Percentiles rank a stretch among this genome's conserved stretches.
These are phyloP conservation scores for Boletus eberwhitei DNA, from an alignment of 768 basidiomycete genomes.

Conservation along the genomic window DNA sequence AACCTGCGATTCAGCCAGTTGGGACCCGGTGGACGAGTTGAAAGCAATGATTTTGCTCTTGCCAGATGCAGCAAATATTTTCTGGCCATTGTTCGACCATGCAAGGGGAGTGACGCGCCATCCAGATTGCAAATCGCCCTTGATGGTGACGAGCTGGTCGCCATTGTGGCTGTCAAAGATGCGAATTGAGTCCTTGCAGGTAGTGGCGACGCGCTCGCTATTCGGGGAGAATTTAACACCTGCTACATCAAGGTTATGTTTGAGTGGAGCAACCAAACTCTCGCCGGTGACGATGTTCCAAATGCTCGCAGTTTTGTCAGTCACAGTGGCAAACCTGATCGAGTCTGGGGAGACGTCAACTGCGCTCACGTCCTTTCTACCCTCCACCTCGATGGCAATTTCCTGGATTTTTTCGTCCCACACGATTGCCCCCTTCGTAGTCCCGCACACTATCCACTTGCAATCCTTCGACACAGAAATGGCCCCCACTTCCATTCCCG, in stretches of 20 bases:
- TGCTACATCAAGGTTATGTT: background rate
- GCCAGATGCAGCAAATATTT: background rate
- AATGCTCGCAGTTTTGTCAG: background rate
- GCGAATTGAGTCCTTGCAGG: background rate
- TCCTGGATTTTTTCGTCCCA: background rate
- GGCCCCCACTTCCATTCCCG: background rate
- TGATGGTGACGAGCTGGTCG: background rate
- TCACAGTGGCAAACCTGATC: background rate
- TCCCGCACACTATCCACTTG: background rate
- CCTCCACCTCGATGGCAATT: background rate
- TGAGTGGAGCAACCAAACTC: background rate
- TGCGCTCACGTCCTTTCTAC: background rate
- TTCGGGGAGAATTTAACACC: background rate
- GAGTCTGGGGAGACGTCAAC: background rate
- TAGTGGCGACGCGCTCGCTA: background rate
- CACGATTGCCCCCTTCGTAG: background rate
- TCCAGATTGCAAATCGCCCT: too few relatives aligned
- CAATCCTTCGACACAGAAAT: background rate
- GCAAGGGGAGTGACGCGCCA: background rate
- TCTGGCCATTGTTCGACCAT: background rate
- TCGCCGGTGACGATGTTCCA: background rate
- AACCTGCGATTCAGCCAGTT: background rate
- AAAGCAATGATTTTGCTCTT: background rate
- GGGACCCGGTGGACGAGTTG: background rate
- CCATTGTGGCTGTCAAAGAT: slow-evolving; percentile 1